These are phyloP conservation scores for Cairneyella variabilis DNA, from an alignment of 495 filamentous ascomycete genomes.

Conservation along the genomic window DNA sequence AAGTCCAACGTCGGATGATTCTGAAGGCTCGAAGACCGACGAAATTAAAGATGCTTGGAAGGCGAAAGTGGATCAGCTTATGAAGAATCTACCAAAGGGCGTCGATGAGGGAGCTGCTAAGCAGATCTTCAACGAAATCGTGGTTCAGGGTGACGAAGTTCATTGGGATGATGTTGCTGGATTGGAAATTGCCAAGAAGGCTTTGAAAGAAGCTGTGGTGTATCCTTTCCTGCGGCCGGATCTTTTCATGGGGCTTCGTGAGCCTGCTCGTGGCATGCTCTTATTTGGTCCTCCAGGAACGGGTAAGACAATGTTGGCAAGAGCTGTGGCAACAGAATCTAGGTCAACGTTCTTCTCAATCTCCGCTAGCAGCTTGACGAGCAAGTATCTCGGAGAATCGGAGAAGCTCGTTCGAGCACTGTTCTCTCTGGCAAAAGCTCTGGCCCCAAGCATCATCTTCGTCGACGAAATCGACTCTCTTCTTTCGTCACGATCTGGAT, in stretches of 20 bases:
- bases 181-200: conserved; percentile 83
- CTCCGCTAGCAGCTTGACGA: conserved; percentile 87
- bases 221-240: conserved; percentile 97
- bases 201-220: conserved; percentile 92
- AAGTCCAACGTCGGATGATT: conserved; percentile 23
- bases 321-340: conserved; percentile 93
- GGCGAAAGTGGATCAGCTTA: conserved; percentile 45
- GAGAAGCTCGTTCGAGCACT: conserved; percentile 95
- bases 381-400: conserved; percentile 93
- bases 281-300: conserved; percentile 96
- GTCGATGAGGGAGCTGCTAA: conserved; percentile 79
- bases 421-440: conserved; percentile 82
- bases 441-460: conserved; percentile 96
- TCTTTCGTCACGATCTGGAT: conserved; percentile 76
- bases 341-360: conserved; percentile 97
- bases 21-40: conserved; percentile 7
- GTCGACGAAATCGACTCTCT: conserved; percentile 98
- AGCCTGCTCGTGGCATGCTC: conserved; percentile 92
- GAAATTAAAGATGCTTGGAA: conserved; percentile 42
- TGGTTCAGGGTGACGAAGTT: conserved; percentile 90
- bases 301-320: conserved; percentile 96
- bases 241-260: conserved; percentile 89
- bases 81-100: conserved; percentile 74
- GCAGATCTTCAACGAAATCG: conserved; percentile 94
- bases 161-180: conserved; percentile 95